These are phyloP conservation scores for Adansonia rubrostipa DNA, from an alignment of 441 rosid genomes.

Conservation along the genomic window DNA sequence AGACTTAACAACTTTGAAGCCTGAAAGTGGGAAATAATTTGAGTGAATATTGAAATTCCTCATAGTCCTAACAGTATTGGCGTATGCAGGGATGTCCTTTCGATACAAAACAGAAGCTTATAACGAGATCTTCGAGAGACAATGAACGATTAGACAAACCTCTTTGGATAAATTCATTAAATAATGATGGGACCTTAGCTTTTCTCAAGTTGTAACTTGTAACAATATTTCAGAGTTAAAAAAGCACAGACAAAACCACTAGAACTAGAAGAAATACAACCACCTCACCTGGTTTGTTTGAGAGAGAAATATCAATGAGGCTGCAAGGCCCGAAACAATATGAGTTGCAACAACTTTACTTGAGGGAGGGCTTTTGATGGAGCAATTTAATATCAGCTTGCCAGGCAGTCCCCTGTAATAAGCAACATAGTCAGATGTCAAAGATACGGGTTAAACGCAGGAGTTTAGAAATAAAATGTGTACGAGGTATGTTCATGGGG, in stretches of 20 bases:
- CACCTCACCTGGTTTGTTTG: conserved; percentile 62
- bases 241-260: neutral
- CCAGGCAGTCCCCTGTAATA: conserved; percentile 40
- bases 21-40: neutral
- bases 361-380: conserved; percentile 33
- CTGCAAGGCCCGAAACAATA: conserved; percentile 61
- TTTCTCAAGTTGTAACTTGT: neutral
- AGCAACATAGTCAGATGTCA: neutral
- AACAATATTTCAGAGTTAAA: neutral
- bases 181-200: neutral
- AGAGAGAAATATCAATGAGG: conserved; percentile 57
- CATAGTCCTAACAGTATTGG: neutral
- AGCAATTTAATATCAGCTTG: conserved; percentile 39
- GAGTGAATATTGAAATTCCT: neutral
- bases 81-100: neutral
- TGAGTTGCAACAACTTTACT: conserved; percentile 32
- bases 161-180: neutral
- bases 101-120: neutral
- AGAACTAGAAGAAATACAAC: conserved; percentile 12
- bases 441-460: neutral
- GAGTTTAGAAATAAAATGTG: neutral
- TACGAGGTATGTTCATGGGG: neutral
- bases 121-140: neutral
- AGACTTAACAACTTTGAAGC: neutral
- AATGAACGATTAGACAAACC: neutral